Evolutionary conservation across 768 basidiomycete genomes (phyloP).

Genomic region (Suillus decipiens): DNA sequence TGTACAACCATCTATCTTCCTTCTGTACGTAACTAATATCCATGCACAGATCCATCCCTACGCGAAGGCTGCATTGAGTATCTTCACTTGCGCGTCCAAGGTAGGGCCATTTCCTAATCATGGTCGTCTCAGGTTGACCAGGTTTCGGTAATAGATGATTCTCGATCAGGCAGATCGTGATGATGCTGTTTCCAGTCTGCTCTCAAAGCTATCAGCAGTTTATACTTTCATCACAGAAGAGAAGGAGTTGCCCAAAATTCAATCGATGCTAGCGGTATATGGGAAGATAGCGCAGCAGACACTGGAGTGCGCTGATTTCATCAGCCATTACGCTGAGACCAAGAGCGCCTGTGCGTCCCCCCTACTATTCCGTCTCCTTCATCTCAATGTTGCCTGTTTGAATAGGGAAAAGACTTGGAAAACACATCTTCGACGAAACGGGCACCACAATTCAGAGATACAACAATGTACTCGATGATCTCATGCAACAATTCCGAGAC

Average conservation of each 20-base stretch:
- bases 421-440: not conserved
- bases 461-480: not conserved
- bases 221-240: conserved; percentile 5
- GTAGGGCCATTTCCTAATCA: not conserved
- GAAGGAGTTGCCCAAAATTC: conserved; percentile 3
- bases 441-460: not conserved
- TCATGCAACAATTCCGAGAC: conserved; percentile 11
- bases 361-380: not conserved
- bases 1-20: not conserved
- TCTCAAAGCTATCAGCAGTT: not conserved
- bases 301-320: too few relatives aligned
- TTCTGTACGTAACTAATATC: not conserved
- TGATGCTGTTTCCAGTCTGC: not conserved
- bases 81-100: not conserved
- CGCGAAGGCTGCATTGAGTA: not conserved
- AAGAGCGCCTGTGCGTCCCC: conserved; percentile 22
- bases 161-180: not conserved
- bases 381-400: not conserved
- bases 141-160: not conserved
- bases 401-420: conserved; percentile 4
- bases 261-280: not conserved
- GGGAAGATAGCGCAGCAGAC: conserved; percentile 6
- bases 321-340: conserved; percentile 26
- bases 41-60: not conserved
- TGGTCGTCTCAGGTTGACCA: not conserved